Evolutionary conservation across 2,329 filamentous ascomycete species (phyloP), one percentile per base, ranked within the genome.

Genomic region (Akanthomyces dipterigenus): DNA sequence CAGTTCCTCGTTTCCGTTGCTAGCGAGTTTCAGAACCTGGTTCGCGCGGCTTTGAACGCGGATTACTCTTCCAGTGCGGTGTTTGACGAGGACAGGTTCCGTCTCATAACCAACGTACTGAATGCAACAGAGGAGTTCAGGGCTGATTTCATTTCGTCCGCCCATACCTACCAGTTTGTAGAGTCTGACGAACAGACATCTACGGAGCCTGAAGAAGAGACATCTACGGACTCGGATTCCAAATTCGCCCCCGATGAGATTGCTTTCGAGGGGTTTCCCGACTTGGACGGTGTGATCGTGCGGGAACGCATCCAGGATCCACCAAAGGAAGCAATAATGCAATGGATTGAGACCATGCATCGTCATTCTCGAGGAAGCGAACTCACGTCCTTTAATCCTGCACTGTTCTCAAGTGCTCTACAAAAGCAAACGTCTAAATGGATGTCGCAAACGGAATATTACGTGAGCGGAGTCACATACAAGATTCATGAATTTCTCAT

Each of bases 391-490:
- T 67, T 67, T 55, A 68, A 63, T n/a, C 46, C 61, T 3, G 51
- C 58, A 1, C 45, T 73, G 0, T 57, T 70, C 26, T 59, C 65
- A 0, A 63, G 55, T 26, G 68, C 68, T 0, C 69, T 72, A 58
- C 55, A 53, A 20, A 65, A 73, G 55, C 72, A 75, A 43, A 72
- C 72, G 0, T 42, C 51, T 7, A 71, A 70, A 34, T 75, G 72
- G 72, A 63, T 56, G 0, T 9, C 6, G 6, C 68, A 72, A 34
- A 67, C 68, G 11, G 62, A 59, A 46, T 45, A 63, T 1, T 72
- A 72, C 56, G 60, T 74, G 36, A 70, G 69, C 63, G 36, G 61
- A 8, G 64, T 70, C 14, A 69, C 73, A 22, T 18, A 69, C 22
- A 57, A 58, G 3, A 63, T 75, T 22, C 70, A 75, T 61, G 40